Evolutionary conservation across 768 basidiomycete genomes (phyloP).

Genomic region (Cubamyces lactineus): DNA sequence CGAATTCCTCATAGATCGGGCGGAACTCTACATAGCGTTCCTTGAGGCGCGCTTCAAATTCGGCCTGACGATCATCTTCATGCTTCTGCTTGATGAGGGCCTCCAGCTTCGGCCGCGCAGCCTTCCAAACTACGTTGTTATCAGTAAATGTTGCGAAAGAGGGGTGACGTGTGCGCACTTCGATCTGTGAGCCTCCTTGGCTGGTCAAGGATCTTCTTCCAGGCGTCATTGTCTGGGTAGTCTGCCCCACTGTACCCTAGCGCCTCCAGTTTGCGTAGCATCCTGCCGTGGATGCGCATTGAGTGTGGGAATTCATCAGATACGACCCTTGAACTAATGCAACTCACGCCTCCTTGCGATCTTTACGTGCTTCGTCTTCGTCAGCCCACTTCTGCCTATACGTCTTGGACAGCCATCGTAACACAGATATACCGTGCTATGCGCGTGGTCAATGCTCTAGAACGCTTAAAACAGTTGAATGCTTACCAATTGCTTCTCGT

Average conservation of each 20-base stretch:
- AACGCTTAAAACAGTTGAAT: no score
- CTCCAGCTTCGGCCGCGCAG: background rate
- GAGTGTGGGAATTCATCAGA: background rate
- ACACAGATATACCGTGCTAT: background rate
- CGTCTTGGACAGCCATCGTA: background rate
- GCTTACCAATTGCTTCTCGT: background rate
- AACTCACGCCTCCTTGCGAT: background rate
- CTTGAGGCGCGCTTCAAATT: background rate
- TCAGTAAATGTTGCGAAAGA: background rate
- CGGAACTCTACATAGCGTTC: background rate
- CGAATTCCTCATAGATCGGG: background rate
- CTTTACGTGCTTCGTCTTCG: background rate
- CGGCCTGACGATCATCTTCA: background rate
- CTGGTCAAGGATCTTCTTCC: background rate
- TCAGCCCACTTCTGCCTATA: background rate
- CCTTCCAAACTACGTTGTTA: background rate
- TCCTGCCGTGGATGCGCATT: background rate
- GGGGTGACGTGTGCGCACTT: background rate
- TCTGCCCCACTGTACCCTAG: background rate
- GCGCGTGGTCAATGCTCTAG: background rate
- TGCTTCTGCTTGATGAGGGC: background rate
- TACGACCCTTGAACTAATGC: background rate
- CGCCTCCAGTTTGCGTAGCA: background rate
- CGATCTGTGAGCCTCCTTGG: background rate
- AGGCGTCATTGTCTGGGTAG: background rate